Conservation (phyloP, 441 rosid species). For the Syzygium malaccense region DNA sequence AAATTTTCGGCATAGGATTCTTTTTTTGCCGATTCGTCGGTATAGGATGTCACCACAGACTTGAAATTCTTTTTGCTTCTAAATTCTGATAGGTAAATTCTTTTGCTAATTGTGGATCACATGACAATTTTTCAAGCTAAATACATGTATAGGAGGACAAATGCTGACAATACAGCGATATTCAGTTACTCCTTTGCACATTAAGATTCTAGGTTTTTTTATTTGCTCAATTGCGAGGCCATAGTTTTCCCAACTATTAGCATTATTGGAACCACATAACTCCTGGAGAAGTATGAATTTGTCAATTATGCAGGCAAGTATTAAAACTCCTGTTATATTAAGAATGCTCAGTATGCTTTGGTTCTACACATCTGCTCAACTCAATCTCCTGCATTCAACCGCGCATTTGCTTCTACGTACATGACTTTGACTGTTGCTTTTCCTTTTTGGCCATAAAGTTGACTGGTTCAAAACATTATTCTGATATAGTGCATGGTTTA, state of each 20-base stretch:
- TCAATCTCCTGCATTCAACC: not conserved
- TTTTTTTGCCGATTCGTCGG: not conserved
- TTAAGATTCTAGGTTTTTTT: not conserved
- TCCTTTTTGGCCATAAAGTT: not conserved
- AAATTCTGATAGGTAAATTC: not conserved
- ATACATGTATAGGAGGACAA: not conserved
- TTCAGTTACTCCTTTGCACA: not conserved
- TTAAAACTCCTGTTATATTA: not conserved
- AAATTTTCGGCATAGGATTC: not conserved
- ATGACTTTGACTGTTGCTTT: not conserved
- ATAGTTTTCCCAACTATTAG: not conserved
- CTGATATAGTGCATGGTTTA: not conserved
- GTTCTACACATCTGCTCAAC: not conserved
- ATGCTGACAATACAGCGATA: not conserved
- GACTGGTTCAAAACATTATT: not conserved
- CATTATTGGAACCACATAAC: not conserved
- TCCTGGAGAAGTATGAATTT: not conserved
- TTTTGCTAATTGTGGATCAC: not conserved
- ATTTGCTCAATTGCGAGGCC: not conserved
- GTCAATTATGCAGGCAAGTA: not conserved
- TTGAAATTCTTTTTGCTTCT: not conserved
- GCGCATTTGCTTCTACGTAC: not conserved
- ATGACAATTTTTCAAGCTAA: not conserved
- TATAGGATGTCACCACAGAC: not conserved
- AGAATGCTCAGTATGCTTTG: not conserved